phyloP scores from a whole-genome alignment of 2,329 filamentous ascomycete genomes.

The Leptosphaerulina australis region DNA sequence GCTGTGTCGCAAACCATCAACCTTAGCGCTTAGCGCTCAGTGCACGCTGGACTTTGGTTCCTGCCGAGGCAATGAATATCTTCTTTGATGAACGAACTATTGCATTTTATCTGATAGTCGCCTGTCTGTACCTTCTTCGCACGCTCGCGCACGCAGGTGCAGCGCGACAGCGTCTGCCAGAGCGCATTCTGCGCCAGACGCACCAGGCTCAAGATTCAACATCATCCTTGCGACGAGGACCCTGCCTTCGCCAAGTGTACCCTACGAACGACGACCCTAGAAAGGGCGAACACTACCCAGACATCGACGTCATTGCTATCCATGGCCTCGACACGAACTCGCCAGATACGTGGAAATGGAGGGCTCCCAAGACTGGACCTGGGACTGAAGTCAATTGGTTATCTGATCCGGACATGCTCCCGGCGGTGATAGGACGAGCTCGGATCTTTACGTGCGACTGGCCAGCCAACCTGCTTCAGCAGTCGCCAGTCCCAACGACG shows the following conservation, averaged over 20 bases:
- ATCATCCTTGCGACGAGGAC: not conserved
- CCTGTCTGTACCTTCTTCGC: not conserved
- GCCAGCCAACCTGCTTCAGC: not conserved
- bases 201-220: not conserved
- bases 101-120: not conserved
- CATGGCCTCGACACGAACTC: not conserved
- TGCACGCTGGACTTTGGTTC: slow-evolving; percentile 52
- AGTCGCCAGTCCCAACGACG: not conserved
- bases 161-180: not conserved
- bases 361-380: not conserved
- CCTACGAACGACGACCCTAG: not conserved
- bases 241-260: not conserved
- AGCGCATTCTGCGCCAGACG: not conserved
- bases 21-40: not conserved
- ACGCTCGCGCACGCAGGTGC: not conserved
- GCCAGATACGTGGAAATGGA: not conserved
- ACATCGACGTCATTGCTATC: not conserved
- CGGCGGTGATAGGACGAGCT: not conserved
- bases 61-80: not conserved
- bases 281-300: not conserved
- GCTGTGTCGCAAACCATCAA: not conserved
- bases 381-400: not conserved
- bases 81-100: not conserved
- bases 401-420: not conserved
- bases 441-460: not conserved